phyloP scores from a whole-genome alignment of 1,284 basidiomycete species.

The Fomitopsis pinicola region DNA sequence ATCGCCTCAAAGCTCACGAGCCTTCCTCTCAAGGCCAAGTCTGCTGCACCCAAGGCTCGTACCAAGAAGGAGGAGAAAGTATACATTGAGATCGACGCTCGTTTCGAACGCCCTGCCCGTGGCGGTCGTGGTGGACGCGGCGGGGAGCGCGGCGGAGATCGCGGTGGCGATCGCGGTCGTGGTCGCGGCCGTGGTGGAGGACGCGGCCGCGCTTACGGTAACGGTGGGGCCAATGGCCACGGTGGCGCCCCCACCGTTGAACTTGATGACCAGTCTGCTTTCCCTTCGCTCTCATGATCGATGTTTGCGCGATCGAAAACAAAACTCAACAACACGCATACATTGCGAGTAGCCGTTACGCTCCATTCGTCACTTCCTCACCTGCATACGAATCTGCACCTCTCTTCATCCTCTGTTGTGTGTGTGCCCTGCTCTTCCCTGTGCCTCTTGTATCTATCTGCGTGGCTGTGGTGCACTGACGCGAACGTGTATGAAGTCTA shows the following conservation, averaged over 20 bases:
- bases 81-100: constrained; percentile 74
- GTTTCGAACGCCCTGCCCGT: constrained; percentile 67
- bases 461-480: constrained; percentile 15
- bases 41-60: constrained; percentile 51
- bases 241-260: constrained; percentile 41
- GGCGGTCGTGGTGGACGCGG: constrained; percentile 48
- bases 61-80: constrained; percentile 77
- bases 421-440: constrained; percentile 10
- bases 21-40: constrained; percentile 43
- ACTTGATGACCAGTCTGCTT: constrained; percentile 76
- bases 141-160: constrained; percentile 31
- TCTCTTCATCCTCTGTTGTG: constrained; percentile 6
- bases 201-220: constrained; percentile 36
- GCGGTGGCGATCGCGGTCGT: constrained; percentile 39
- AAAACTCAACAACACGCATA: constrained; percentile 4
- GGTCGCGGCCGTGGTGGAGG: constrained; percentile 37
- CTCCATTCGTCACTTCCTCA: constrained; percentile 2
- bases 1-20: background rate
- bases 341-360: background rate
- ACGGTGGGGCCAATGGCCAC: constrained; percentile 30
- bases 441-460: constrained; percentile 7
- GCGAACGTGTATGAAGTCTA: constrained; percentile 22
- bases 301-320: background rate
- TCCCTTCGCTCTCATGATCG: constrained; percentile 73
- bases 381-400: constrained; percentile 10